phyloP scores from a whole-genome alignment of 176 grass and related monocot genomes.

The Alopecurus myosuroides region DNA sequence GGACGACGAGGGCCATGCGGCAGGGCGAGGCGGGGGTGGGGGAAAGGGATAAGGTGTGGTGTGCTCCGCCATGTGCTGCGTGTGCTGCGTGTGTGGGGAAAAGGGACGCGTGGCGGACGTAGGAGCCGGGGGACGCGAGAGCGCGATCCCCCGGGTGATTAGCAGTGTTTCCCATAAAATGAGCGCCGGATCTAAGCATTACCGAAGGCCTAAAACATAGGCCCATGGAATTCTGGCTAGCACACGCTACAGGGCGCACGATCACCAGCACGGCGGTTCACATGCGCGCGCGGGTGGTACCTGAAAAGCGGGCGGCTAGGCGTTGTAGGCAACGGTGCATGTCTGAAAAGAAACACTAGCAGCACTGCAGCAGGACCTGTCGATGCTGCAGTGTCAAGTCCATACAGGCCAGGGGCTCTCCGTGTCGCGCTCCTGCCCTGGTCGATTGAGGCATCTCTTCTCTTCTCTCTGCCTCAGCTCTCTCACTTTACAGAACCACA shows the following conservation, averaged over 20 bases:
- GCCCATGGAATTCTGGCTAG: background rate
- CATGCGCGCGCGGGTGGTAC: background rate
- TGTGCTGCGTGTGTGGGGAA: too few species aligned
- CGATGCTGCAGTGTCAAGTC: slow-evolving; percentile 19
- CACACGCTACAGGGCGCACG: background rate
- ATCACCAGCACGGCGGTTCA: background rate
- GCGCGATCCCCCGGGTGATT: too few species aligned
- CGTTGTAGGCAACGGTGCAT: background rate
- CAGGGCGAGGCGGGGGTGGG: background rate
- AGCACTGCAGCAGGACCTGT: background rate
- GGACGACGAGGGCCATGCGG: slow-evolving; percentile 77
- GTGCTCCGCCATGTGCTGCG: too few species aligned
- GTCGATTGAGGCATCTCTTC: too few species aligned
- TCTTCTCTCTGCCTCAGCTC: background rate
- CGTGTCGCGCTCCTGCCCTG: background rate
- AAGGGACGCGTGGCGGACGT: too few species aligned
- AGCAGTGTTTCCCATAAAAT: too few species aligned
- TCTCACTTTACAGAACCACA: background rate
- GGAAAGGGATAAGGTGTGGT: too few species aligned
- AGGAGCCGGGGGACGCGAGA: too few species aligned
- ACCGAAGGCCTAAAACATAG: too few species aligned
- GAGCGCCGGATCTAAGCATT: too few species aligned
- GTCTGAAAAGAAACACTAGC: background rate
- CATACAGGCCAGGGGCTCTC: background rate
- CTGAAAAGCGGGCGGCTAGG: slow-evolving; percentile 2